These are phyloP conservation scores for Mycena rebaudengoi DNA, from an alignment of 768 basidiomycete species.

Conservation along the genomic window DNA sequence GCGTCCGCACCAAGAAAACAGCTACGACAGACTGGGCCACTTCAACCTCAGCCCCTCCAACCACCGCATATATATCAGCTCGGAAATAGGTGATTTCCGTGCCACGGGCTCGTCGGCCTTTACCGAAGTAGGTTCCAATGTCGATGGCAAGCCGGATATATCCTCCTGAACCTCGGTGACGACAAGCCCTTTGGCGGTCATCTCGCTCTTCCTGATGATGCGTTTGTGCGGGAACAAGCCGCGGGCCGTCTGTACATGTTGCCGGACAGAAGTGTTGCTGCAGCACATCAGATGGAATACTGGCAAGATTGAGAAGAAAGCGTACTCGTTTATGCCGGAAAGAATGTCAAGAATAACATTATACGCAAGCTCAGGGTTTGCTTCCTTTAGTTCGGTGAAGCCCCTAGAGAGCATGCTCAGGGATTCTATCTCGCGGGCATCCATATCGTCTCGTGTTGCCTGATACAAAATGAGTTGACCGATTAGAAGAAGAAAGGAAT, in stretches of 20 bases:
- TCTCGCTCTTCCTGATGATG: slow-evolving; percentile 81
- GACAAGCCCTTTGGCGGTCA: slow-evolving; percentile 85
- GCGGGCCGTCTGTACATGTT: slow-evolving; percentile 84
- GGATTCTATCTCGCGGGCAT: slow-evolving; percentile 87
- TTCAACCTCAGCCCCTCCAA: slow-evolving; percentile 90
- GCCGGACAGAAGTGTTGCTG: slow-evolving; percentile 81
- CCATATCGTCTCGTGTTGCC: slow-evolving; percentile 86
- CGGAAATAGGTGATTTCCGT: slow-evolving; percentile 90
- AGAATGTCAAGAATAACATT: slow-evolving; percentile 89
- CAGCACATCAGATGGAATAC: slow-evolving; percentile 14
- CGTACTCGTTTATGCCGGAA: slow-evolving; percentile 90
- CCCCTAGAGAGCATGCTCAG: slow-evolving; percentile 90
- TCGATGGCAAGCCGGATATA: slow-evolving; percentile 56
- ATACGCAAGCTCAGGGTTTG: slow-evolving; percentile 88
- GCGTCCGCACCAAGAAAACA: neutral
- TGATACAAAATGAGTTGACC: slow-evolving; percentile 35
- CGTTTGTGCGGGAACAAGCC: slow-evolving; percentile 84
- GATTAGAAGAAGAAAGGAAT: slow-evolving; percentile 13
- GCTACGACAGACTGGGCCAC: slow-evolving; percentile 78
- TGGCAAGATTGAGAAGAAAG: slow-evolving; percentile 27
- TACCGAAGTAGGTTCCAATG: slow-evolving; percentile 46
- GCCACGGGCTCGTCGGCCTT: slow-evolving; percentile 54
- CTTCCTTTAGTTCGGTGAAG: slow-evolving; percentile 84
- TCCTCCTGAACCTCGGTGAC: slow-evolving; percentile 87
- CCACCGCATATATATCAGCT: slow-evolving; percentile 98